Conservation (phyloP, 75 land plant genomes). For the Pseudotsuga menziesii region DNA sequence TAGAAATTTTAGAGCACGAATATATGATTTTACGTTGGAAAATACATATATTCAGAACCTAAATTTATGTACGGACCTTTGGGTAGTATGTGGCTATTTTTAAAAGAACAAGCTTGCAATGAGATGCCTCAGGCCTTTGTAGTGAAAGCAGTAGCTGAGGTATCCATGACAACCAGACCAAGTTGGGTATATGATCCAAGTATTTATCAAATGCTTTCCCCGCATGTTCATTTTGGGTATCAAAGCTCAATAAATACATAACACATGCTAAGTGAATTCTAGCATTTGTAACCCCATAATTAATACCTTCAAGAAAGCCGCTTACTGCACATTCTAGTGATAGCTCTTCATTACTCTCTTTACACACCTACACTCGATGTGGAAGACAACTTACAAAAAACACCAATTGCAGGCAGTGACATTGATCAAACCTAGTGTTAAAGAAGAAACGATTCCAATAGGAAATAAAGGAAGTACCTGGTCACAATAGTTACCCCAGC, state of each 20-base stretch:
- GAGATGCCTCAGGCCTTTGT: constrained; percentile 88
- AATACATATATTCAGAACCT: neutral
- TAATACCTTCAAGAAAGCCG: constrained; percentile 96
- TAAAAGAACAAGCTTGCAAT: constrained; percentile 79
- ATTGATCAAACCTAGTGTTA: neutral
- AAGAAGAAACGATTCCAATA: neutral
- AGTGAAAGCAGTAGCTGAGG: constrained; percentile 90
- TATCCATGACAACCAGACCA: constrained; percentile 98
- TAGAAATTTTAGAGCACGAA: no score
- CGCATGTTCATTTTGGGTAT: constrained; percentile 80
- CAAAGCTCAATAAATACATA: constrained; percentile 88
- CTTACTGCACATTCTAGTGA: constrained; percentile 95
- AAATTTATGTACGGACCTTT: constrained; percentile 47
- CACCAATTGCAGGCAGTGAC: neutral
- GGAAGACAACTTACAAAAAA: neutral
- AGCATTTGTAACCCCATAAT: constrained; percentile 83
- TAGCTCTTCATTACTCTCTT: constrained; percentile 77
- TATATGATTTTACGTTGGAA: no score
- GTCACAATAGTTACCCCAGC: constrained; percentile 99
- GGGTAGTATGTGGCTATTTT: constrained; percentile 80
- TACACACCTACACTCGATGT: constrained; percentile 62
- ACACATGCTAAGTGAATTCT: constrained; percentile 92
- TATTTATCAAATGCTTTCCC: constrained; percentile 88
- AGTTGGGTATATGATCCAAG: constrained; percentile 85
- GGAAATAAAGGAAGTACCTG: constrained; percentile 43